Percentiles rank a stretch among this genome's conserved stretches.
phyloP scores from a whole-genome alignment of 2,329 filamentous ascomycete species.

The Neoscytalidium dimidiatum region DNA sequence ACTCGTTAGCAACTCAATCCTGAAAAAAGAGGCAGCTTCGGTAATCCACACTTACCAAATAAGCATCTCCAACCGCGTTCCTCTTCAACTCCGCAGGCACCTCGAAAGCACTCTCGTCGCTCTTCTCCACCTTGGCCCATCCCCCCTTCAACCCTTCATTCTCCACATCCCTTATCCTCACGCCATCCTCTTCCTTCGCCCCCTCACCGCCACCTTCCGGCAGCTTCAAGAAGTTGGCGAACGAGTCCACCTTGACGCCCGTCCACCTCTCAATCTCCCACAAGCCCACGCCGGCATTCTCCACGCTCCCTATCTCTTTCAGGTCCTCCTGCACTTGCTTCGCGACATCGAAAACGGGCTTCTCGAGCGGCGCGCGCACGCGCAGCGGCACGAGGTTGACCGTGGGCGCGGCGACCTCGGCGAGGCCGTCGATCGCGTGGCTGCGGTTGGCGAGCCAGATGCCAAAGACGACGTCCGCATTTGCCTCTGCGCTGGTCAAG shows the following conservation, averaged over 20 bases:
- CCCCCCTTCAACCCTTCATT: constrained; percentile 19
- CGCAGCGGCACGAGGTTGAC: constrained; percentile 76
- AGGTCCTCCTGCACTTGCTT: constrained; percentile 68
- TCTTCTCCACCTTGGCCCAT: constrained; percentile 25
- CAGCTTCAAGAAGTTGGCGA: constrained; percentile 77
- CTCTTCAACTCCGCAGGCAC: constrained; percentile 27
- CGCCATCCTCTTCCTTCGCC: constrained; percentile 1
- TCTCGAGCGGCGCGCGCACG: constrained; percentile 44
- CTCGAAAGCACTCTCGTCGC: constrained; percentile 20
- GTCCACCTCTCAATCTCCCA: constrained; percentile 77
- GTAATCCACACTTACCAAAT: constrained; percentile 39
- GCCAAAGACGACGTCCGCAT: constrained; percentile 63
- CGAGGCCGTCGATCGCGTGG: constrained; percentile 51
- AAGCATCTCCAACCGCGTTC: constrained; percentile 31
- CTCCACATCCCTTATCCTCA: constrained; percentile 26
- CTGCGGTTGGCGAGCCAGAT: constrained; percentile 81
- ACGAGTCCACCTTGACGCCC: constrained; percentile 67
- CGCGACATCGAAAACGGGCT: constrained; percentile 48
- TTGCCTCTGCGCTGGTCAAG: constrained; percentile 27
- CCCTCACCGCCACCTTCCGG: constrained; percentile 38
- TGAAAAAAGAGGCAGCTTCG: constrained; percentile 23
- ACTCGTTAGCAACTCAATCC: not conserved
- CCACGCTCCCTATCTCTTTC: constrained; percentile 57
- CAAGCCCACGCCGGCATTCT: constrained; percentile 62
- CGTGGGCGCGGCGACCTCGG: constrained; percentile 65